Evolutionary conservation across 768 basidiomycete genomes (phyloP).

Genomic region (Amanita muscaria): DNA sequence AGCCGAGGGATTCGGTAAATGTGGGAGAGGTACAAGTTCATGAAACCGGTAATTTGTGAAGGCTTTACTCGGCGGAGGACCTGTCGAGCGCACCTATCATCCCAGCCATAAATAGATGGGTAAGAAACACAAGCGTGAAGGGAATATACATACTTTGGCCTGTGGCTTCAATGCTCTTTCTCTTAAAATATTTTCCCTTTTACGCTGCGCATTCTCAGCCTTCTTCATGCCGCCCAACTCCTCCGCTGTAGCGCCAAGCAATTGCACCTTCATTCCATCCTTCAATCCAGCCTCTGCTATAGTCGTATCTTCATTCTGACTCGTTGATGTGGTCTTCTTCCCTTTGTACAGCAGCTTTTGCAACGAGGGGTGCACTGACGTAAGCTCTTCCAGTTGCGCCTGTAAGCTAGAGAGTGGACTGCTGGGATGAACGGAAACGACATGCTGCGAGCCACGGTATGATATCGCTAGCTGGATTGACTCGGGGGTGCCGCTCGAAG

Average conservation of each 20-base stretch:
- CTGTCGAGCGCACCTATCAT: constrained; percentile 59
- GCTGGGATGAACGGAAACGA: constrained; percentile 39
- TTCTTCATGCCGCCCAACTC: constrained; percentile 48
- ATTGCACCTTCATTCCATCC: constrained; percentile 56
- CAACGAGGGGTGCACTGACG: constrained; percentile 50
- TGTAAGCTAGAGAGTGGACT: constrained; percentile 45
- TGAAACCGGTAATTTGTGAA: constrained; percentile 52
- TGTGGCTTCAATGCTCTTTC: constrained; percentile 50
- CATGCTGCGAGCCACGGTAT: constrained; percentile 41
- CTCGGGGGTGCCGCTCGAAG: too few species aligned
- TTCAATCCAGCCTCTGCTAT: constrained; percentile 44
- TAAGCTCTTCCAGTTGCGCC: constrained; percentile 48
- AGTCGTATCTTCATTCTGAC: constrained; percentile 20
- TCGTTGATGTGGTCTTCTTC: constrained; percentile 34
- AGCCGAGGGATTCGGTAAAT: constrained; percentile 54
- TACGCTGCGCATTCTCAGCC: constrained; percentile 49
- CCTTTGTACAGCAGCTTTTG: constrained; percentile 74
- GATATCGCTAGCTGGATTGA: constrained; percentile 23
- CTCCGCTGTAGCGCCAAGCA: constrained; percentile 56
- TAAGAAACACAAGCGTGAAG: neutral
- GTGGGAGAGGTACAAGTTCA: constrained; percentile 46
- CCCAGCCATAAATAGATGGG: too few species aligned
- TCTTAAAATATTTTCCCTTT: constrained; percentile 47
- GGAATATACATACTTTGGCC: constrained; percentile 37
- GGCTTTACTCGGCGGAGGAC: constrained; percentile 18